phyloP scores from a whole-genome alignment of 1,139 yeast genomes.

The Wickerhamomyces sp. region DNA sequence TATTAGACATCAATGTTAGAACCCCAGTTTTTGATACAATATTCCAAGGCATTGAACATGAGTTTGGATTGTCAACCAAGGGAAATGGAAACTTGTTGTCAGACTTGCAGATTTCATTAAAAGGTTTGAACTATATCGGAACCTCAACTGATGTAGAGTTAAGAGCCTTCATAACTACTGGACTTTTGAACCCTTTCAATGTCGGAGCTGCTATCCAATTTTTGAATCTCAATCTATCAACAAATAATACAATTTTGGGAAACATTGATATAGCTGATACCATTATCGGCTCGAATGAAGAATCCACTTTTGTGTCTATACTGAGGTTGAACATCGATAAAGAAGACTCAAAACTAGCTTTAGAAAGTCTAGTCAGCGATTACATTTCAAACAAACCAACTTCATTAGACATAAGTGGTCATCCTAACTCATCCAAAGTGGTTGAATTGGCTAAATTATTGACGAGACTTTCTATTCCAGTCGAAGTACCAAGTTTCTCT shows the following conservation, averaged over 20 bases:
- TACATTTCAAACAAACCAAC: constrained; percentile 29
- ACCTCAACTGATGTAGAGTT: constrained; percentile 25
- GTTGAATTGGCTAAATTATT: constrained; percentile 20
- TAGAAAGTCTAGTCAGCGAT: constrained; percentile 28
- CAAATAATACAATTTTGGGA: constrained; percentile 23
- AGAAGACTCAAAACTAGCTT: constrained; percentile 5
- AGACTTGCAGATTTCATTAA: constrained; percentile 25
- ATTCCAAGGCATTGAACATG: constrained; percentile 20
- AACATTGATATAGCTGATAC: constrained; percentile 26
- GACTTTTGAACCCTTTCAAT: constrained; percentile 35
- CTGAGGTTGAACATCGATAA: constrained; percentile 12
- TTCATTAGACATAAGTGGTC: constrained; percentile 19
- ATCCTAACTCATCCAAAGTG: constrained; percentile 16
- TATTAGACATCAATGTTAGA: constrained; percentile 21
- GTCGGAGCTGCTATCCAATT: constrained; percentile 25
- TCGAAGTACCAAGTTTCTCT: constrained; percentile 20
- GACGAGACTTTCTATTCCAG: constrained; percentile 16
- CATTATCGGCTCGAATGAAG: constrained; percentile 21
- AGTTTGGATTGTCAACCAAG: constrained; percentile 6
- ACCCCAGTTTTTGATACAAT: constrained; percentile 26
- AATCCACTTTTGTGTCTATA: constrained; percentile 17
- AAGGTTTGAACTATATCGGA: constrained; percentile 23
- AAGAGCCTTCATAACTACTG: constrained; percentile 28
- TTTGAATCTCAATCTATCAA: constrained; percentile 9
- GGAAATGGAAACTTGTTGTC: constrained; percentile 16